Percentiles rank a stretch among this genome's conserved stretches.
These are phyloP conservation scores for Rhynchosporium graminicola DNA, from an alignment of 2,329 filamentous ascomycete genomes.

Conservation along the genomic window DNA sequence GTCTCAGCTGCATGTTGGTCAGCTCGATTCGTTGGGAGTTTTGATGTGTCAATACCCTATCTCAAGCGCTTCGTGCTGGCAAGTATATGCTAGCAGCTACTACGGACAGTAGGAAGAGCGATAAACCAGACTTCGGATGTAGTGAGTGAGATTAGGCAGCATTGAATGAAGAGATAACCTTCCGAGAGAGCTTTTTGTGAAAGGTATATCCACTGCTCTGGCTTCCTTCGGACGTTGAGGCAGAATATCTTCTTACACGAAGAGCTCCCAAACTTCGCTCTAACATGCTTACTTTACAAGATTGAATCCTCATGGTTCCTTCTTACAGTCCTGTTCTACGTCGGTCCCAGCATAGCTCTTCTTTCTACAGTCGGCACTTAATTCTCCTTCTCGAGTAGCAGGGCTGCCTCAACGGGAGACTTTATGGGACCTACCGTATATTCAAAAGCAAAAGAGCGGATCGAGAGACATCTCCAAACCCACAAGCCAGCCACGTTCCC, in stretches of 20 bases:
- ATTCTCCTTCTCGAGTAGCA: neutral
- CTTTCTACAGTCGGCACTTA: neutral
- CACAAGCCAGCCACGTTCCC: neutral
- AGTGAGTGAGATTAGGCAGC: no score
- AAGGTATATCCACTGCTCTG: no score
- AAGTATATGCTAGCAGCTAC: neutral
- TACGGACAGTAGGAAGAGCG: no score
- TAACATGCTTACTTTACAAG: no score
- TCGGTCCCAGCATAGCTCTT: neutral
- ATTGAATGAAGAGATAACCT: no score
- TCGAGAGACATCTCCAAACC: slow-evolving; percentile 12
- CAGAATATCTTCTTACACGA: no score
- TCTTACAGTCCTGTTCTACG: neutral
- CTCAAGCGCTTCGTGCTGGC: slow-evolving; percentile 8
- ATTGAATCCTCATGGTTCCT: no score
- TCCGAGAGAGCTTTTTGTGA: no score
- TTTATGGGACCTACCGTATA: neutral
- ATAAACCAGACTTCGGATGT: neutral
- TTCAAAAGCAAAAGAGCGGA: neutral
- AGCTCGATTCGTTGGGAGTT: neutral
- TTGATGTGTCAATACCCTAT: slow-evolving; percentile 7
- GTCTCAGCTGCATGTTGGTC: slow-evolving; percentile 5
- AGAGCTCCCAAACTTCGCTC: no score
- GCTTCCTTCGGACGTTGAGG: no score
- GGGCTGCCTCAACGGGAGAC: neutral